Base-by-base conservation (phyloP, 1,284 basidiomycete species). In the Fomitopsis schrenkii region DNA sequence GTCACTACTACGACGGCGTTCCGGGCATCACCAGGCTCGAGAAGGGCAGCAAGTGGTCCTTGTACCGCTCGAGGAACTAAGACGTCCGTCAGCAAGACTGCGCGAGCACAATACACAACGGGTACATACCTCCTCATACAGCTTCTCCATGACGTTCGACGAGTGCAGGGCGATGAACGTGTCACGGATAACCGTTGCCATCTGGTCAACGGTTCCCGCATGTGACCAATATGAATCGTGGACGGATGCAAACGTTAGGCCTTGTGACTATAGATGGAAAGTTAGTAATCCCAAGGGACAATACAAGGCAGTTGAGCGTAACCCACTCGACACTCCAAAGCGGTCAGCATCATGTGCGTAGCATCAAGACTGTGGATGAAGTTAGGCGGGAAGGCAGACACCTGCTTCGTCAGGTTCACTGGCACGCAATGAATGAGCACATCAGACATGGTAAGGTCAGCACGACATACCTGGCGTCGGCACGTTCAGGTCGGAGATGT, bases 161-260 rank as follows among this genome's bases (percentile, higher is more conserved):
- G 89, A 90, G 74, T 99, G 97, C 10, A 99, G 81, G 4, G 91
- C 87, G 64, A 99, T 93, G 75, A 99, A 99, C 0, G 94, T 94
- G 57, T 97, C 93, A 35, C 97, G 90, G 68, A 99, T 96, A 68
- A 93, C 83, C 55, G 81, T 81, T 0, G 93, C 93, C 95, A 99
- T 97, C 59, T 86, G 79, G 75, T 98, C 94, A 63, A 98, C 92
- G 64, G 85, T 86, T 42, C 81, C 84, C 0, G 97, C 93, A 72
- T 99, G 97, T 6, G 97, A 98, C 97, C 97, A 99, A 79, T 98
- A 99, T 1, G 95, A 98, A 74, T 99, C 97, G 75, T 99, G 97
- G 14, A 99, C 97, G 2, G 94, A 93, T 0, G 96, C 97, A 73
- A 98, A 98, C 0, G 90, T 90, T 62, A 97, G 73, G 55, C 80